Percentiles rank a stretch among this genome's conserved stretches.
phyloP scores from a whole-genome alignment of 78 protist genomes.

The Dictyostelium capitatum region DNA sequence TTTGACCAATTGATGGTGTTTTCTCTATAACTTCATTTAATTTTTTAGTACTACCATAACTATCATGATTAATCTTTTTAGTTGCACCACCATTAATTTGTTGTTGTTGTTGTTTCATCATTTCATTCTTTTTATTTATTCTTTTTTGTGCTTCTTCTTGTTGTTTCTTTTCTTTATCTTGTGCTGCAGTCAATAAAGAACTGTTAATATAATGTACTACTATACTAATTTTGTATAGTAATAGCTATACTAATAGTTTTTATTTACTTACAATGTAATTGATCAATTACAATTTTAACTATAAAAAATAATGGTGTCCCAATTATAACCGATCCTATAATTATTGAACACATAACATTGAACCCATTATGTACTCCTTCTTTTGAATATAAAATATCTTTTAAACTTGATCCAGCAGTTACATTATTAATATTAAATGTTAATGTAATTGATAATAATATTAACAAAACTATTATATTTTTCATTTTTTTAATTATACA shows the following conservation, averaged over 20 bases:
- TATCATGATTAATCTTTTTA: background rate
- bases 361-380: background rate
- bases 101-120: conserved; percentile 33
- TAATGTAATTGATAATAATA: too few species aligned
- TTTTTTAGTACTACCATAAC: conserved; percentile 21
- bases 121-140: conserved; percentile 20
- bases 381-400: background rate
- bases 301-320: conserved; percentile 55
- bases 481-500: too few species aligned
- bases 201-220: too few species aligned
- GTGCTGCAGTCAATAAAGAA: too few species aligned
- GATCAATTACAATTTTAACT: background rate
- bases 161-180: conserved; percentile 14
- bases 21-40: conserved; percentile 17
- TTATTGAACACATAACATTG: background rate
- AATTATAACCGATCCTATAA: conserved; percentile 5
- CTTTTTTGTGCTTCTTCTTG: background rate
- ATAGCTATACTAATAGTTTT: too few species aligned
- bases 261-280: conserved; percentile 31
- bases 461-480: too few species aligned
- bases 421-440: too few species aligned
- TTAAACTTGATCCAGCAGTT: too few species aligned
- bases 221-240: too few species aligned
- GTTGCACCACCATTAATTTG: background rate
- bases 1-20: background rate